Conservation (phyloP, 306 rosid genomes). For the Medicago truncatula region MtrunA17r5.0-ANR NC_053045.1:42935001-42935500, state of each 20-base stretch:
- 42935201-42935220: conserved; percentile 70
- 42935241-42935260: conserved; percentile 78
- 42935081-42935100: neutral
- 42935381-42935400: conserved; percentile 69
- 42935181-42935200: conserved; percentile 75
- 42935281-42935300: conserved; percentile 26
- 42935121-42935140: conserved; percentile 13
- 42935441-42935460: conserved; percentile 50
- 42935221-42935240: conserved; percentile 68
- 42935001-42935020: conserved; percentile 74
- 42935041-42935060: conserved; percentile 24
- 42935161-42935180: conserved; percentile 78
- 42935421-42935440: conserved; percentile 70
- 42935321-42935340: conserved; percentile 25
- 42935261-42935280: conserved; percentile 45
- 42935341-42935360: conserved; percentile 41
- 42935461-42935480: conserved; percentile 46
- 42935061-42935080: neutral
- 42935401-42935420: conserved; percentile 72
- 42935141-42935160: conserved; percentile 62
- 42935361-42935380: conserved; percentile 78
- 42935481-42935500: conserved; percentile 56
- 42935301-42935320: conserved; percentile 3
- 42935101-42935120: conserved; percentile 20
- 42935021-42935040: conserved; percentile 75